phyloP scores from a whole-genome alignment of 768 basidiomycete species.

The Tephrocybe sp. region DNA sequence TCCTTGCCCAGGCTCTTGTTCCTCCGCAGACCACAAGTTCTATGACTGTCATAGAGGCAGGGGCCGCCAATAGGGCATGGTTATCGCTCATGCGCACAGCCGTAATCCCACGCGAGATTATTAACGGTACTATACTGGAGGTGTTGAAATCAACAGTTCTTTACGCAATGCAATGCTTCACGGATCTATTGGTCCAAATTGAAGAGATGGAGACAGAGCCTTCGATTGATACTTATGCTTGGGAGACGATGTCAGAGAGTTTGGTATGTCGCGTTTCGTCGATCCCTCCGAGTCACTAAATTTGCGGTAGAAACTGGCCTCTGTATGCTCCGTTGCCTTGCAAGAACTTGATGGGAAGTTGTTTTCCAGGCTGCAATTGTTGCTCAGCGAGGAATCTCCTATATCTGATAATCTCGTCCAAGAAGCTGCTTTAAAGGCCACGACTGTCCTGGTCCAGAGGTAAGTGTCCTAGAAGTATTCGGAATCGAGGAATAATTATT shows the following conservation, averaged over 20 bases:
- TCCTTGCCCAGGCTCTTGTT: slow-evolving; percentile 70
- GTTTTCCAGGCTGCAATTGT: slow-evolving; percentile 63
- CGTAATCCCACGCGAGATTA: slow-evolving; percentile 40
- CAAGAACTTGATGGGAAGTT: slow-evolving; percentile 68
- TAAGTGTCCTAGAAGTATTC: slow-evolving; percentile 21
- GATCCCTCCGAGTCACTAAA: background rate
- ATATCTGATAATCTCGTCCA: slow-evolving; percentile 83
- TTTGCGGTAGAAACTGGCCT: slow-evolving; percentile 73
- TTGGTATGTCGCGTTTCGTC: slow-evolving; percentile 48
- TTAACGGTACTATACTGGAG: slow-evolving; percentile 34
- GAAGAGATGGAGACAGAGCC: slow-evolving; percentile 83
- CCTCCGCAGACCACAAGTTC: slow-evolving; percentile 27
- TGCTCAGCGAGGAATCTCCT: slow-evolving; percentile 81
- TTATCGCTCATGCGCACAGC: slow-evolving; percentile 59
- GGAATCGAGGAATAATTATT: background rate
- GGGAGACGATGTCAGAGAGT: slow-evolving; percentile 92
- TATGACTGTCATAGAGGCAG: slow-evolving; percentile 57
- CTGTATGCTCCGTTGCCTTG: slow-evolving; percentile 75
- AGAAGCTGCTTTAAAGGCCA: slow-evolving; percentile 86
- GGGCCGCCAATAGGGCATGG: slow-evolving; percentile 86
- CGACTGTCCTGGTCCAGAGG: slow-evolving; percentile 84
- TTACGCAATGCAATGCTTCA: slow-evolving; percentile 74
- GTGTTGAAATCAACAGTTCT: slow-evolving; percentile 49
- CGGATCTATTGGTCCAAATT: slow-evolving; percentile 75
- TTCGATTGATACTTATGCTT: slow-evolving; percentile 82